These are phyloP conservation scores for Colletotrichum australisinense DNA, from an alignment of 2,329 filamentous ascomycete genomes.

Conservation along the genomic window DNA sequence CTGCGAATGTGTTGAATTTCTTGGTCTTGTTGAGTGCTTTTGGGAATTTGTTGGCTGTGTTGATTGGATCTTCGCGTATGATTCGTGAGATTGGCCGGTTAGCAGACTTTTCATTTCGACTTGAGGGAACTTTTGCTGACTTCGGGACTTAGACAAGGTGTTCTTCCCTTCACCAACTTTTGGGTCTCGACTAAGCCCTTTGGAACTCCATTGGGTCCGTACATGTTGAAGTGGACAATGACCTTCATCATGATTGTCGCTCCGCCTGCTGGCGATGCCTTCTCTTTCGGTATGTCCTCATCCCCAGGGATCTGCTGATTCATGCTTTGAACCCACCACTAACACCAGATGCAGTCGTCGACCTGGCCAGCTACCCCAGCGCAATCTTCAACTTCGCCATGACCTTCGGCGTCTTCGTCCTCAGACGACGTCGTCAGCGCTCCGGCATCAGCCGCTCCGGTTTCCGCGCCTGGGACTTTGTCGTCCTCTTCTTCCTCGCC, in stretches of 20 bases:
- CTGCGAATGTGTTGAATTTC: slow-evolving; percentile 66
- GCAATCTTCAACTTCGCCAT: slow-evolving; percentile 69
- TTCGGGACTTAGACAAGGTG: slow-evolving; percentile 58
- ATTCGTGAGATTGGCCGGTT: slow-evolving; percentile 69
- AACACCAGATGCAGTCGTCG: slow-evolving; percentile 58
- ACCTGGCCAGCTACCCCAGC: slow-evolving; percentile 67
- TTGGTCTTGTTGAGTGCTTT: slow-evolving; percentile 68
- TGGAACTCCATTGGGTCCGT: slow-evolving; percentile 71
- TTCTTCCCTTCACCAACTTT: slow-evolving; percentile 68
- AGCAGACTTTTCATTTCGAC: not conserved
- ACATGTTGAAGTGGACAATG: slow-evolving; percentile 66
- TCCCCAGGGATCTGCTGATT: slow-evolving; percentile 40
- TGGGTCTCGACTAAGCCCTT: slow-evolving; percentile 74
- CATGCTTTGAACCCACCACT: not conserved
- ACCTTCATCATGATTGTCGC: slow-evolving; percentile 71
- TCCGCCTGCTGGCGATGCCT: slow-evolving; percentile 72
- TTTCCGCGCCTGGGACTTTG: slow-evolving; percentile 70
- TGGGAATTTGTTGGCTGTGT: slow-evolving; percentile 67
- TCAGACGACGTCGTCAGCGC: slow-evolving; percentile 65
- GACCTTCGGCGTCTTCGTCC: slow-evolving; percentile 66
- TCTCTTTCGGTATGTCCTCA: slow-evolving; percentile 63
- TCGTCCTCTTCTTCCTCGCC: slow-evolving; percentile 69
- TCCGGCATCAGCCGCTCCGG: slow-evolving; percentile 59
- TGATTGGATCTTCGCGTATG: slow-evolving; percentile 65
- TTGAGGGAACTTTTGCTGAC: not conserved